These are phyloP conservation scores for Cyclaneusma minus DNA, from an alignment of 2,329 filamentous ascomycete species.

Conservation along the genomic window DNA sequence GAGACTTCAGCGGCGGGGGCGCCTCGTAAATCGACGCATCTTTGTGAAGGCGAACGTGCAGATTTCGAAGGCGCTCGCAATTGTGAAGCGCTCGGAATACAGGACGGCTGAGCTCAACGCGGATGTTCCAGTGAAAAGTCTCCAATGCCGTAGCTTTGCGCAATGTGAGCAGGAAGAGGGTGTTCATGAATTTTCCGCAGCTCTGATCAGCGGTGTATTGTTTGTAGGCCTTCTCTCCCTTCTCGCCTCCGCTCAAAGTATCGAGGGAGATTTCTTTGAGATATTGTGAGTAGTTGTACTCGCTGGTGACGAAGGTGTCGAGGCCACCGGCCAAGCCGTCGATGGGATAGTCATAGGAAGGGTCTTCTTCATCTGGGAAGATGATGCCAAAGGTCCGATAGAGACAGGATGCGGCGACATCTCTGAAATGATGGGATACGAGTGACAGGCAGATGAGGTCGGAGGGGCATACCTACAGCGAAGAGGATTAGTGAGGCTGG, in stretches of 20 bases:
- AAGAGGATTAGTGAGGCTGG: neutral
- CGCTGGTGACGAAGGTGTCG: constrained; percentile 45
- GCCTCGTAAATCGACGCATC: constrained; percentile 37
- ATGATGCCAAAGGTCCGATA: constrained; percentile 45
- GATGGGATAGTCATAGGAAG: constrained; percentile 33
- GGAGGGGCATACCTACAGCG: constrained; percentile 28
- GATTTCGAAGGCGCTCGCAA: constrained; percentile 32
- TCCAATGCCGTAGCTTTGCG: constrained; percentile 39
- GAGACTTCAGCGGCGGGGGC: constrained; percentile 27
- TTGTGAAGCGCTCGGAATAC: constrained; percentile 41
- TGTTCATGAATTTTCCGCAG: constrained; percentile 50
- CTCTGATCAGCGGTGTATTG: constrained; percentile 36
- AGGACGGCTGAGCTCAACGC: constrained; percentile 42
- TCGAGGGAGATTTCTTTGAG: constrained; percentile 40
- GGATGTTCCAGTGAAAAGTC: constrained; percentile 46
- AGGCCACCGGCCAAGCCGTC: constrained; percentile 41
- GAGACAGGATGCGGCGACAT: constrained; percentile 39
- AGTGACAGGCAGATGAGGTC: constrained; percentile 42
- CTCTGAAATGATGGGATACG: constrained; percentile 40
- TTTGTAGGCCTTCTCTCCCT: constrained; percentile 37
- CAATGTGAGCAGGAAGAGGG: constrained; percentile 38
- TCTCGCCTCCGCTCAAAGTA: constrained; percentile 33
- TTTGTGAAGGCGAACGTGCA: constrained; percentile 43
- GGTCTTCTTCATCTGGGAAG: constrained; percentile 43
- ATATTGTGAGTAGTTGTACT: constrained; percentile 46